Percentiles rank a stretch among this genome's conserved stretches.
Evolutionary conservation across 2,329 filamentous ascomycete genomes (phyloP).

Genomic region (Phialocephala sp.): DNA sequence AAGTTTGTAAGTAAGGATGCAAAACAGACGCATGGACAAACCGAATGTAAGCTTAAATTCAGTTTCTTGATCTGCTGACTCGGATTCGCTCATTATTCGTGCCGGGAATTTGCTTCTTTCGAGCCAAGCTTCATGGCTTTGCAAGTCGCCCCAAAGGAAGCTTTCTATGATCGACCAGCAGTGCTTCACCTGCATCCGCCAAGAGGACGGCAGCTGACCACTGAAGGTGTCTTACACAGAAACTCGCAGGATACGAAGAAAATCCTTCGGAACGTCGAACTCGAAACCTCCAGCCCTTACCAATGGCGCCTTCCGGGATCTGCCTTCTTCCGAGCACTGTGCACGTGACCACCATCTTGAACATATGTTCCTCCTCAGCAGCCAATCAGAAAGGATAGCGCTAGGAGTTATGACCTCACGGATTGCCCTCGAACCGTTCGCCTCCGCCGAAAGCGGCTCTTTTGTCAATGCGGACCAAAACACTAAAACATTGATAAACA

Average conservation of each 20-base stretch:
- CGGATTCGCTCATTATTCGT: neutral
- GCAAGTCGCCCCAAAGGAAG: neutral
- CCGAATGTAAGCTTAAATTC: conserved; percentile 9
- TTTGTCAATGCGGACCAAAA: conserved; percentile 11
- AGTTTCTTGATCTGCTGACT: neutral
- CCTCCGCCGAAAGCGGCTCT: neutral
- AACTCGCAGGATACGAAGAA: neutral
- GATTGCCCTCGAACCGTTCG: neutral
- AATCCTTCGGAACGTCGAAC: neutral
- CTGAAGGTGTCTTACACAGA: neutral
- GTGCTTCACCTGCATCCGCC: neutral
- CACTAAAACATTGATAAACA: conserved; percentile 13
- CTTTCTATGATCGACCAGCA: conserved; percentile 1
- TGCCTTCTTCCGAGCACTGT: neutral
- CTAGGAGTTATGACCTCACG: neutral
- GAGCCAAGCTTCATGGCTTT: conserved; percentile 3
- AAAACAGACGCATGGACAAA: neutral
- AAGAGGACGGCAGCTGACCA: conserved; percentile 8
- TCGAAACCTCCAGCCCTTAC: neutral
- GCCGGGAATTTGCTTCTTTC: neutral
- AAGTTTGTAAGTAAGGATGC: neutral
- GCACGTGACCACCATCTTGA: neutral
- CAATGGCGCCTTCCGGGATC: neutral
- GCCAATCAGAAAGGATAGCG: neutral
- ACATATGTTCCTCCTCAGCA: neutral